Base-by-base conservation (phyloP, 352 stramenopile species). In the Phytophthora pluvialis region DNA sequence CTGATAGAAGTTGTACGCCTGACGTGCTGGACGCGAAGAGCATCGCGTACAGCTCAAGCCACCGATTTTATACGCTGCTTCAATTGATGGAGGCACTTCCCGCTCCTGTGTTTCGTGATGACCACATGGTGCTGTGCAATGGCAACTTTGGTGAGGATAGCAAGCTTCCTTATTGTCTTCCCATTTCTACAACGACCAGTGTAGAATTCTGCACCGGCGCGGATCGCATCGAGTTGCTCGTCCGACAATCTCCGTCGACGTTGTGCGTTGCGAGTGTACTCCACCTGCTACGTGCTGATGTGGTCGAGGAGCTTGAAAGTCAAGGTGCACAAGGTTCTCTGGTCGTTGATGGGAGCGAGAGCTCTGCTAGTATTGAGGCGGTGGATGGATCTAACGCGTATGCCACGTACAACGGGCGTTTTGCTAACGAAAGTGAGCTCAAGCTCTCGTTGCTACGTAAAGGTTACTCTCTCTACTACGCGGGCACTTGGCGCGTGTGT, bases 191-290 rank as follows among this genome's bases (percentile, higher is more conserved):
- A 5, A 67, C 73, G 21, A 74, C 61, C 18, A 70, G 84, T 29
- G 50, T 56, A 4, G 64, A 73, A 21, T 78, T 73, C 50, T 84
- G 78, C 66, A 45, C 39, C 9, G 59, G 31, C 1, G 62, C 78
- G 7, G 72, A 86, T 66, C 78, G 75, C 16, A 64, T 83, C 36
- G 75, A 84, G 40, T 51, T 87, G 16, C 70, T 83, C 5, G 57
- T 51, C 1, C 47, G 39, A 25, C 58, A 65, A 35, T 52, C 39
- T 26, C 54, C 62, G 3, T 55, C 64, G 10, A 81, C 70, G 13
- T 13, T 76, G 5, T 85, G 78, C 48, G 73, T 71, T 15, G 64
- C 40, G 10, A 85, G 75, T 50, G 67, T 80, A 21, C 61, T 87
- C 45, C 70, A 83, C 50, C 57, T 87, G 50, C 59, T 87, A 10